These are phyloP conservation scores for Tylopilus felleus DNA, from an alignment of 768 basidiomycete species.

Conservation along the genomic window DNA sequence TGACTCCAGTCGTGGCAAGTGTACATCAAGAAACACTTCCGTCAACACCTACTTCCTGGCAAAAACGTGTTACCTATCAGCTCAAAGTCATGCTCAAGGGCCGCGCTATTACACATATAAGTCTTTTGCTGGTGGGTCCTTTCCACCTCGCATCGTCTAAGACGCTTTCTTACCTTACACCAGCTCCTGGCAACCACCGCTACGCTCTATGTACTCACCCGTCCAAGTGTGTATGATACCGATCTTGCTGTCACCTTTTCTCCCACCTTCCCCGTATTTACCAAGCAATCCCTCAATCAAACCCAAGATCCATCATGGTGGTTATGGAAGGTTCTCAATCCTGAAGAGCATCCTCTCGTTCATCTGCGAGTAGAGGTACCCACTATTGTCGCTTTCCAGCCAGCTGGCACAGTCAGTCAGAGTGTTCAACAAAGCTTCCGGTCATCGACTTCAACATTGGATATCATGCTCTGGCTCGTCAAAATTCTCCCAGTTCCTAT, in stretches of 20 bases:
- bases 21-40: constrained; percentile 24
- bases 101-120: constrained; percentile 74
- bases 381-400: constrained; percentile 64
- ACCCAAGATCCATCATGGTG: constrained; percentile 53
- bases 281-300: constrained; percentile 29
- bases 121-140: constrained; percentile 67
- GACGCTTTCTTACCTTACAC: constrained; percentile 3
- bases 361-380: constrained; percentile 83
- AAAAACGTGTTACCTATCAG: constrained; percentile 25
- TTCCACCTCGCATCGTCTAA: neutral
- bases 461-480: constrained; percentile 65
- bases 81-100: constrained; percentile 51
- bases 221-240: constrained; percentile 41
- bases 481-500: constrained; percentile 88
- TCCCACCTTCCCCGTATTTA: constrained; percentile 32
- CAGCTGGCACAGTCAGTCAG: constrained; percentile 32
- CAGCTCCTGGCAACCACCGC: constrained; percentile 77
- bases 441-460: constrained; percentile 47
- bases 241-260: constrained; percentile 17
- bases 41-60: constrained; percentile 28
- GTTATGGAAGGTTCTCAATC: constrained; percentile 79
- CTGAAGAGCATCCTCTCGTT: constrained; percentile 57
- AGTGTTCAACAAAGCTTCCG: constrained; percentile 36
- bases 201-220: constrained; percentile 70
- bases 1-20: constrained; percentile 43